Percentiles rank a stretch among this genome's conserved stretches.
These are phyloP conservation scores for Gossypium longicalyx DNA, from an alignment of 345 rosid species.

Conservation along the genomic window DNA sequence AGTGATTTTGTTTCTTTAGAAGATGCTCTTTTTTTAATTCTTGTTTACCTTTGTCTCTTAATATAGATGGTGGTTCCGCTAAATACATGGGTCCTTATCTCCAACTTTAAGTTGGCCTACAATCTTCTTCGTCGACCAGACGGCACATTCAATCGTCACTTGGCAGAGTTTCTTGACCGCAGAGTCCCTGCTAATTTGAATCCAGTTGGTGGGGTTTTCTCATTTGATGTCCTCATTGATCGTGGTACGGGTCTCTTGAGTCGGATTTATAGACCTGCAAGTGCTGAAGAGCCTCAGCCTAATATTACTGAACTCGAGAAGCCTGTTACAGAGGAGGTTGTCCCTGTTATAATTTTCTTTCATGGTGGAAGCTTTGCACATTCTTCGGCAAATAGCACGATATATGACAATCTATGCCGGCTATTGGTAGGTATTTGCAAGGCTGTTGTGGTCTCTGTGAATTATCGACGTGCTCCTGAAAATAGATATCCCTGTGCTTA, in stretches of 20 bases:
- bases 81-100: slow-evolving; percentile 86
- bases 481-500: slow-evolving; percentile 77
- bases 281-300: slow-evolving; percentile 38
- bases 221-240: slow-evolving; percentile 70
- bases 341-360: slow-evolving; percentile 79
- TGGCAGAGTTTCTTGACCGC: slow-evolving; percentile 91
- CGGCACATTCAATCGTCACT: slow-evolving; percentile 86
- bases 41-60: slow-evolving; percentile 22
- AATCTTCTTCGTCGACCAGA: slow-evolving; percentile 81
- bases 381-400: slow-evolving; percentile 72
- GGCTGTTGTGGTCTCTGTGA: slow-evolving; percentile 80
- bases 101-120: slow-evolving; percentile 77
- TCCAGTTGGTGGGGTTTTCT: slow-evolving; percentile 70
- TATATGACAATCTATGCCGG: slow-evolving; percentile 77
- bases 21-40: not conserved
- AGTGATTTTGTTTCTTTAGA: not conserved
- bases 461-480: slow-evolving; percentile 85
- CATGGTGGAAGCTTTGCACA: slow-evolving; percentile 98
- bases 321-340: slow-evolving; percentile 57
- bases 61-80: slow-evolving; percentile 83
- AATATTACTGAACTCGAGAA: slow-evolving; percentile 57
- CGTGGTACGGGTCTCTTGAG: slow-evolving; percentile 48
- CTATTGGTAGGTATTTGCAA: slow-evolving; percentile 62
- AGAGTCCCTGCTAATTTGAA: slow-evolving; percentile 70
- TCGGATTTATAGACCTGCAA: slow-evolving; percentile 62